These are phyloP conservation scores for Thraustochytrium striatum DNA, from an alignment of 352 stramenopile species.

Conservation along the genomic window DNA sequence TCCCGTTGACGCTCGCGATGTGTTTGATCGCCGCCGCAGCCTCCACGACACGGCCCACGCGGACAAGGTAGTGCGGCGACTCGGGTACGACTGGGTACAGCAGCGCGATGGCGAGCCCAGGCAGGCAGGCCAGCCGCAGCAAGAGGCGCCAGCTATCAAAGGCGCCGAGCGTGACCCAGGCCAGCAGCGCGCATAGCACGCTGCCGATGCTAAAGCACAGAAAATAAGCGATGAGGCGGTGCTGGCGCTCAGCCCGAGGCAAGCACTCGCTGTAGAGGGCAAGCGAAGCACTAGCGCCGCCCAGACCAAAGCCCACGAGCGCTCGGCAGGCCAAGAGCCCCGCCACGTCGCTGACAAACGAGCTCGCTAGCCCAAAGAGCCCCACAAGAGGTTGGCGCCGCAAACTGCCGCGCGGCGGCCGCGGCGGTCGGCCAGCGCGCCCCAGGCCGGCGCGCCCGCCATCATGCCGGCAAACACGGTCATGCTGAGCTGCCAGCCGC, in stretches of 20 bases:
- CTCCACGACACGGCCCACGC: neutral
- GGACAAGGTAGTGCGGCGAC: neutral
- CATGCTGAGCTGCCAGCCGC: neutral
- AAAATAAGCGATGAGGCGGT: neutral
- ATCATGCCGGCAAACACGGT: conserved; percentile 17
- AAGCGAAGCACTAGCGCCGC: conserved; percentile 4
- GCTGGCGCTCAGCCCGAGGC: neutral
- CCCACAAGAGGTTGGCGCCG: neutral
- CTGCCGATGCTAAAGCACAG: conserved; percentile 6
- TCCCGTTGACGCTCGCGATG: neutral
- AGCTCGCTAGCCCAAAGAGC: neutral
- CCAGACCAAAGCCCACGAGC: neutral
- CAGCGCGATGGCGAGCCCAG: neutral
- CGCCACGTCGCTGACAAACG: neutral
- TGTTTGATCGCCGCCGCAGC: neutral
- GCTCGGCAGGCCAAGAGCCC: neutral
- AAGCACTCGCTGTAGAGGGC: neutral
- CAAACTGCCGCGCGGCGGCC: neutral
- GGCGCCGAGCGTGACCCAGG: neutral
- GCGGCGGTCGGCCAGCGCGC: neutral
- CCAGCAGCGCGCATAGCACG: neutral
- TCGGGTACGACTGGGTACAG: neutral
- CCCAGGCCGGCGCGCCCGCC: neutral
- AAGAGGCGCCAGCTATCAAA: neutral
- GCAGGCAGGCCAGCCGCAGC: neutral